These are phyloP conservation scores for Cymbidium sinense DNA, from an alignment of 106 monocot species.

Conservation along the genomic window DNA sequence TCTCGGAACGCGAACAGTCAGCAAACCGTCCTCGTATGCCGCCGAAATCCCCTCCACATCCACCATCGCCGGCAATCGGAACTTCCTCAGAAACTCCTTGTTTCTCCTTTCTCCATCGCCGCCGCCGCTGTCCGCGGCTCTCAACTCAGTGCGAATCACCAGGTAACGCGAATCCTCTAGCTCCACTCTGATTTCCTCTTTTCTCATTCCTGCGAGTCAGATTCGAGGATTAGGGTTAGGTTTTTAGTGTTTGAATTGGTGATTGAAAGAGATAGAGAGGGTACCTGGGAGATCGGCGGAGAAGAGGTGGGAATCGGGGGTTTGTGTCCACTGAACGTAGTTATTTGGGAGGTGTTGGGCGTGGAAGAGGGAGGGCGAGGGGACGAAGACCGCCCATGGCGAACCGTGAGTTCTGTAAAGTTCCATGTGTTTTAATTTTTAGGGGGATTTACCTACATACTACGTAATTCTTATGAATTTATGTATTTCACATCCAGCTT, in stretches of 20 bases:
- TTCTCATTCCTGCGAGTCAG: conserved; percentile 39
- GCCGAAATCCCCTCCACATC: conserved; percentile 53
- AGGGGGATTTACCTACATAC: no score
- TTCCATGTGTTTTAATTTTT: no score
- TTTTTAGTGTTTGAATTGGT: not conserved
- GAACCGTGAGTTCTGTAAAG: not conserved
- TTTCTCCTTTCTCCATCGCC: conserved; percentile 1
- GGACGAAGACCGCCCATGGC: conserved; percentile 16
- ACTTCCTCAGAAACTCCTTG: conserved; percentile 58
- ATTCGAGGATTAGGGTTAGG: not conserved
- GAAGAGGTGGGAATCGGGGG: conserved; percentile 45
- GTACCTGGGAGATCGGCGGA: conserved; percentile 33
- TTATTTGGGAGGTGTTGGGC: conserved; percentile 7
- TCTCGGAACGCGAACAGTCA: conserved; percentile 52
- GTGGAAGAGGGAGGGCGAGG: not conserved
- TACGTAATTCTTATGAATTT: no score
- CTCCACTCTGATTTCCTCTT: conserved; percentile 72
- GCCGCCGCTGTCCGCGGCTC: not conserved
- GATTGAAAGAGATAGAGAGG: conserved; percentile 14
- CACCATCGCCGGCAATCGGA: conserved; percentile 54
- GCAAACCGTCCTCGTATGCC: conserved; percentile 40
- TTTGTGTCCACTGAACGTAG: conserved; percentile 36
- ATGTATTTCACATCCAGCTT: no score
- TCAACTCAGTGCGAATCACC: conserved; percentile 43
- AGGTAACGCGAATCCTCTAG: conserved; percentile 65